Conservation (phyloP, 1,139 yeast genomes). For the Debaryomyces singareniensis region DNA sequence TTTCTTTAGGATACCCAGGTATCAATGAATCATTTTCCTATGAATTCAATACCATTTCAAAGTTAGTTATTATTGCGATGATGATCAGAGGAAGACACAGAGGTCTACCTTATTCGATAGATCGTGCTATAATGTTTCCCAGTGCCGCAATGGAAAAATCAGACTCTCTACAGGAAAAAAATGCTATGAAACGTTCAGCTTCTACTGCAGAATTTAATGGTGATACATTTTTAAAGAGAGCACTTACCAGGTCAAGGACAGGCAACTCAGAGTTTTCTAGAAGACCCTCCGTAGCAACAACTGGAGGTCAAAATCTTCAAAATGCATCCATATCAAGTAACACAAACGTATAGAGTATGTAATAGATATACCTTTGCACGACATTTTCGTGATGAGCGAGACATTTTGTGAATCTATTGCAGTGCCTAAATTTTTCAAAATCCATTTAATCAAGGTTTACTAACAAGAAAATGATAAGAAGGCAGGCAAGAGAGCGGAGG, state of each 20-base stretch:
- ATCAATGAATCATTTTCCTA: conserved; percentile 65
- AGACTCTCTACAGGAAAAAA: conserved; percentile 62
- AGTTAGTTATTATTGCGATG: conserved; percentile 80
- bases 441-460: no score
- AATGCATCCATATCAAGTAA: no score
- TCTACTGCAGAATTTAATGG: conserved; percentile 18
- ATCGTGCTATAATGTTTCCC: conserved; percentile 89
- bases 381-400: conserved; percentile 1
- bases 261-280: conserved; percentile 2
- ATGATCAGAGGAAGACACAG: conserved; percentile 95
- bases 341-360: no score
- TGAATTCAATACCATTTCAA: conserved; percentile 66
- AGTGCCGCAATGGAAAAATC: conserved; percentile 60
- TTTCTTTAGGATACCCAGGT: conserved; percentile 76
- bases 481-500: conserved; percentile 93
- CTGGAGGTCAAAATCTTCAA: no score
- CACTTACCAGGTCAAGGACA: conserved; percentile 1
- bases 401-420: no score
- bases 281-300: conserved; percentile 5
- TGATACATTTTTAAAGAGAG: not conserved
- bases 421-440: no score
- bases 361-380: no score
- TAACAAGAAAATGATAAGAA: conserved; percentile 50
- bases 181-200: conserved; percentile 34
- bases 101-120: conserved; percentile 90